Evolutionary conservation across 768 basidiomycete genomes (phyloP), one percentile per base, ranked within the genome.

Genomic region (Rubroboletus satanas): DNA sequence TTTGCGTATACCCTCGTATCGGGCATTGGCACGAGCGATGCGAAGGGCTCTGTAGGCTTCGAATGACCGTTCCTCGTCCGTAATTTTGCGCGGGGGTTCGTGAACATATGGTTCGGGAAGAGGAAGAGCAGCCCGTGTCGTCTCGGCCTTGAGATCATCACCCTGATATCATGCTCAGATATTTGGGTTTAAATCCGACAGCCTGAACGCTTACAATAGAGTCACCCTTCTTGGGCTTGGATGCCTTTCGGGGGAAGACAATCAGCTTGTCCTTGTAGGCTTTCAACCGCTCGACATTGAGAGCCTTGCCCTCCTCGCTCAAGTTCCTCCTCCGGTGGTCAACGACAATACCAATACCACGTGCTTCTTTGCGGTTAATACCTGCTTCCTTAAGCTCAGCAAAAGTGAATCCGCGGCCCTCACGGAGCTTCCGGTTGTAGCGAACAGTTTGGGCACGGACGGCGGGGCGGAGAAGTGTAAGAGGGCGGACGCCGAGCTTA

Each of bases 401-500:
- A 44, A 92, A 78, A 58, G 95, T 94, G 82, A 98, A 98, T 51
- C 97, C 96, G 69, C 95, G 91, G 54, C 96, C 96, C 72, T 94
- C 90, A 62, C 97, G 91, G 67, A 98, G 74, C 77, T 97, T 97
- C 75, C 89, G 85, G 83, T 98, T 99, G 87, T 98, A 99, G 64
- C 93, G 93, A 65, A 96, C 83, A 59, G 96, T 98, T 67, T 93
- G 96, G 56, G 81, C 92, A 73, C 93, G 94, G 65, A 99, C 97
- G 58, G 95, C 96, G 45, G 96, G 96, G 68, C 96, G 93, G 67
- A 98, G 91, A 73, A 88, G 88, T 58, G 84, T 79, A 60, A 93
- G 84, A 43, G 92, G 97, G 69, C 93, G 91, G 61, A 93, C 91
- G 64, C 97, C 97, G 54, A 97, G 88, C 57, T 84, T 73, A 44